Evolutionary conservation across 2,329 filamentous ascomycete species (phyloP).

Genomic region (Phymatotrichopsis omnivora): DNA sequence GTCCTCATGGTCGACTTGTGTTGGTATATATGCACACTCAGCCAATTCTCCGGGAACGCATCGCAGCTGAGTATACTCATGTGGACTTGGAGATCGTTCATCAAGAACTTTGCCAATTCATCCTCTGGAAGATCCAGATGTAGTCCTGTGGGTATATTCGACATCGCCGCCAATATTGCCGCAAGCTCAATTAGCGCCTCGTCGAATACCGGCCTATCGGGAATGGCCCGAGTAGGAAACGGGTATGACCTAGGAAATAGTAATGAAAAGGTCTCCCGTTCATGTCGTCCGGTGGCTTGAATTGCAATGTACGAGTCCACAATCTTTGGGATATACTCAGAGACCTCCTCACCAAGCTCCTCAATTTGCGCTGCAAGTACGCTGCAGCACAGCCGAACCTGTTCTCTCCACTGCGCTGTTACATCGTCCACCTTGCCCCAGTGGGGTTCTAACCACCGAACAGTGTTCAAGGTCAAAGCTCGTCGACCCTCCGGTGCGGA

Average conservation of each 20-base stretch:
- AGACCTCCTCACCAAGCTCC: constrained; percentile 67
- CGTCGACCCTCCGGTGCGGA: constrained; percentile 63
- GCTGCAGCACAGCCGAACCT: constrained; percentile 86
- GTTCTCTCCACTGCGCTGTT: constrained; percentile 80
- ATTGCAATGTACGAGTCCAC: constrained; percentile 80
- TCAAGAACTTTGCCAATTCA: constrained; percentile 63
- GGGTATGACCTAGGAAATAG: constrained; percentile 86
- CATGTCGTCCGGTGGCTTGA: constrained; percentile 51
- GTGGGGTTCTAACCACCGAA: constrained; percentile 83
- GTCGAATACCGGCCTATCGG: constrained; percentile 56
- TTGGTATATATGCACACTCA: constrained; percentile 87
- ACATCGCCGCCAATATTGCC: constrained; percentile 72
- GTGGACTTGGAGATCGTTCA: constrained; percentile 71
- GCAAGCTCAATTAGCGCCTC: constrained; percentile 83
- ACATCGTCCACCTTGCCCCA: constrained; percentile 70
- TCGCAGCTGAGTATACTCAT: constrained; percentile 83
- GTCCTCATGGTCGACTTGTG: constrained; percentile 82
- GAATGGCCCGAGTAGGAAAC: constrained; percentile 64
- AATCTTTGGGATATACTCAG: constrained; percentile 82
- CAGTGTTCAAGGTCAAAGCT: constrained; percentile 67
- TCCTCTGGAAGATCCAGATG: constrained; percentile 64
- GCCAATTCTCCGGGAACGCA: constrained; percentile 79
- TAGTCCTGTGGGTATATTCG: constrained; percentile 62
- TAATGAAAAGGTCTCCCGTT: constrained; percentile 58
- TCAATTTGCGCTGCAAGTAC: constrained; percentile 79